Evolutionary conservation across 169 alveolate species (phyloP), one percentile per base, ranked within the genome.

Genomic region (Plasmodium adleri): DNA sequence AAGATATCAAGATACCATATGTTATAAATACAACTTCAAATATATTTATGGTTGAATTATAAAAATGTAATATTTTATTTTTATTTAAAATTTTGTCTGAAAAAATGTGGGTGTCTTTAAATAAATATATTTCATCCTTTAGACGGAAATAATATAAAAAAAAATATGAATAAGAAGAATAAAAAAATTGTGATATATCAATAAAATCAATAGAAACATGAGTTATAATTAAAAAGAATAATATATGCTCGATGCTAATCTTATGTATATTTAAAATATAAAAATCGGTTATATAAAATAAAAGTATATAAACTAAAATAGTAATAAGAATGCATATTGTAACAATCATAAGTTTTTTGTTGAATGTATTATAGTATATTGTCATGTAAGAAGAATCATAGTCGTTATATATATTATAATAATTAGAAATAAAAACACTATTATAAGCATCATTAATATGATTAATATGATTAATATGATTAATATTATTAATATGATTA

Each of bases 191-290:
- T 2, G 89, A 64, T 4, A 78, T 66, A 10, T 78, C 89, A 5
- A 78, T 26, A 7, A 78, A 50, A 26, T 78, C 89, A 26, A 78
- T 78, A 26, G 89, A 50, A 3, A 78, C 89, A 58, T 78, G 89
- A 13, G 54, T 67, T 26, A 78, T 78, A 26, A 78, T 78, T 2
- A 78, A 32, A 56, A 59, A 70, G 39, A 68, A 78, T 49, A 78
- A 50, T 1, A 67, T 22, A 17, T 64, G 64, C 26, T 78, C 89
- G 5, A 26, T 32, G 12, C 49, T 78, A 12, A 78, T 78, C 2
- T 32, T 50, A 24, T 70, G 89, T 5, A 78, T 71, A 50, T 78
- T 78, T 54, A 78, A 59, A 1, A 78, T 24, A 28, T 28, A 43
- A 52, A 24, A 78, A 45, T 78, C 49, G 5, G 47, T 64, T 6